Percentiles rank a stretch among this genome's conserved stretches.
Conservation (phyloP, 23 red algal genomes). For the Gracilariopsis chorda region DNA sequence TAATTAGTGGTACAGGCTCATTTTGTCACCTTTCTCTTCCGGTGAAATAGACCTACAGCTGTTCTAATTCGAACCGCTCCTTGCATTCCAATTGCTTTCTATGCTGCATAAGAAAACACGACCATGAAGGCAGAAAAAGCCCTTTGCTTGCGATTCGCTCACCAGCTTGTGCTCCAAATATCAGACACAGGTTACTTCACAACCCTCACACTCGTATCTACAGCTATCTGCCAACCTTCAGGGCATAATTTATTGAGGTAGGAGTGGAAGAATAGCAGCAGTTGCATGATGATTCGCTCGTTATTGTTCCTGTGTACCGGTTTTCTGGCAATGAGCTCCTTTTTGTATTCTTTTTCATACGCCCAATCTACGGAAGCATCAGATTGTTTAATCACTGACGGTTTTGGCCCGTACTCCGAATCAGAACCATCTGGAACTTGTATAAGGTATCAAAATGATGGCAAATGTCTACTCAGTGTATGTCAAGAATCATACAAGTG, state of each 20-base stretch:
- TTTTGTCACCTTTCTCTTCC: background rate
- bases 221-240: background rate
- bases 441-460: background rate
- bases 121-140: background rate
- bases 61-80: background rate
- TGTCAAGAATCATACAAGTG: conserved; percentile 2
- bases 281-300: background rate
- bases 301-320: background rate
- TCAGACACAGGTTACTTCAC: background rate
- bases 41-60: background rate
- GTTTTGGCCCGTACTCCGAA: background rate
- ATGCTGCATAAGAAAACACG: background rate
- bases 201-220: background rate
- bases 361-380: background rate
- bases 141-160: background rate
- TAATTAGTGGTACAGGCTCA: no score
- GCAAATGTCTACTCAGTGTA: conserved; percentile 2
- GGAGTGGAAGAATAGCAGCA: no score
- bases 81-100: background rate
- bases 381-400: background rate
- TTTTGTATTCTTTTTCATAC: background rate
- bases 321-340: background rate
- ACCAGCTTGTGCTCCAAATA: background rate
- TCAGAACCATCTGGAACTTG: background rate
- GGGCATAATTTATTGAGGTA: no score